phyloP scores from a whole-genome alignment of 2,329 filamentous ascomycete species.

The Graphilbum fragrans region DNA sequence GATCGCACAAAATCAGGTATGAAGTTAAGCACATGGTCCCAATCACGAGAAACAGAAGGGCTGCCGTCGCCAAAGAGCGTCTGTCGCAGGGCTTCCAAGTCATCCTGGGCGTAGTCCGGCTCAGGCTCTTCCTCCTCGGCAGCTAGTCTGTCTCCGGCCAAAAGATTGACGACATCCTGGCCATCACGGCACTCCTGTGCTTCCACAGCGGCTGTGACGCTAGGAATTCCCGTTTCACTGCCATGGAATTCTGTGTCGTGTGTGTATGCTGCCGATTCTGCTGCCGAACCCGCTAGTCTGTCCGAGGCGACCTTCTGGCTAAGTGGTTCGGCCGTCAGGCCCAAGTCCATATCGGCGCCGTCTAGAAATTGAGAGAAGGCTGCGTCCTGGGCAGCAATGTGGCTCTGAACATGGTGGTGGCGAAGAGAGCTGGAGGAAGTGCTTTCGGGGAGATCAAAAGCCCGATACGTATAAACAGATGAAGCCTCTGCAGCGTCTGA shows the following conservation, averaged over 20 bases:
- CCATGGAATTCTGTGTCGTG: too few species aligned
- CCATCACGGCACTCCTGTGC: constrained; percentile 25
- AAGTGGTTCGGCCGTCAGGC: constrained; percentile 3
- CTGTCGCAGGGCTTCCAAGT: constrained; percentile 19
- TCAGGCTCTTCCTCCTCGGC: constrained; percentile 8
- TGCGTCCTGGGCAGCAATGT: constrained; percentile 19
- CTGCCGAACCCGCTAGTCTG: neutral
- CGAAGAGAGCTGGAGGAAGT: neutral
- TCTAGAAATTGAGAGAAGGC: constrained; percentile 25
- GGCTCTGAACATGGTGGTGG: constrained; percentile 13
- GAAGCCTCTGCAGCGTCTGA: neutral
- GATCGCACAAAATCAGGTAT: constrained; percentile 28
- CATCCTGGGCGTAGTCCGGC: constrained; percentile 5
- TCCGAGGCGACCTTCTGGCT: neutral
- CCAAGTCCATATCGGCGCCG: constrained; percentile 5
- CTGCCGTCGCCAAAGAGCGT: constrained; percentile 22
- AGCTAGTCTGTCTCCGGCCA: constrained; percentile 13
- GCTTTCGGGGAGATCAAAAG: neutral
- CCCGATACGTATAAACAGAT: neutral
- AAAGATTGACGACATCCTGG: constrained; percentile 24
- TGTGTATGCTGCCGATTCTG: neutral
- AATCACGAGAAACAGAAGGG: constrained; percentile 14
- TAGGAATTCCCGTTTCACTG: too few species aligned
- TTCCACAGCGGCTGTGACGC: constrained; percentile 13
- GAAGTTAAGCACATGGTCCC: constrained; percentile 39